phyloP scores from a whole-genome alignment of 192 early-diverging fungal genomes.

The Geranomyces michiganensis region DNA sequence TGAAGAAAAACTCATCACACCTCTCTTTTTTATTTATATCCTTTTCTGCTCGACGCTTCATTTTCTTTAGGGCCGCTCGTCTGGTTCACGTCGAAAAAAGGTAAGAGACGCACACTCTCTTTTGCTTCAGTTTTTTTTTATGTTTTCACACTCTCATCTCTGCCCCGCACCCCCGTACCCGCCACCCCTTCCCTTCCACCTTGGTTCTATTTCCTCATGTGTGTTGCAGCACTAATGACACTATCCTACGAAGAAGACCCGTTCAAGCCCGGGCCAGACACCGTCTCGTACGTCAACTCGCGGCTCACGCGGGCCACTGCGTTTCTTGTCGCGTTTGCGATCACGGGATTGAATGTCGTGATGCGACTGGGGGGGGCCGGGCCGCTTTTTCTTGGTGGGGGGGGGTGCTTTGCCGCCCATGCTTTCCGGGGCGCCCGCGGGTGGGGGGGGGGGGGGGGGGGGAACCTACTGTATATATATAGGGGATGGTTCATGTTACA shows the following conservation, averaged over 20 bases:
- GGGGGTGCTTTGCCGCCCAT: no score
- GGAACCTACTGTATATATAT: no score
- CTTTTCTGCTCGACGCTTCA: no score
- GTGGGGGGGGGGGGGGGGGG: no score
- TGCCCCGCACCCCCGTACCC: background rate
- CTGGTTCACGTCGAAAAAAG: constrained; percentile 54
- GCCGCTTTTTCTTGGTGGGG: background rate
- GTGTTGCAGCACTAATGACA: background rate
- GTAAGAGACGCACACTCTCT: constrained; percentile 27
- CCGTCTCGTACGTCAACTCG: background rate
- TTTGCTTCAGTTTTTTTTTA: constrained; percentile 6
- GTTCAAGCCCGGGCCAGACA: background rate
- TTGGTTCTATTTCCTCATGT: background rate
- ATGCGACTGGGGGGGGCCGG: background rate
- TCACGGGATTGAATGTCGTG: constrained; percentile 29
- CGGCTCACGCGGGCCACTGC: background rate
- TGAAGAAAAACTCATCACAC: no score
- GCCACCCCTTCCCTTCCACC: background rate
- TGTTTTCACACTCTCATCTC: no score
- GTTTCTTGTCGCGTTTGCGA: background rate
- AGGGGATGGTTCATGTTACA: no score
- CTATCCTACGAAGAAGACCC: background rate
- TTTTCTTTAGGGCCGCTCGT: constrained; percentile 60
- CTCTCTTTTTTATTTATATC: no score
- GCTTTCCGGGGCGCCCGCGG: no score